phyloP scores from a whole-genome alignment of 1,139 yeast genomes.

The Saccharomyces hybrid region DNA sequence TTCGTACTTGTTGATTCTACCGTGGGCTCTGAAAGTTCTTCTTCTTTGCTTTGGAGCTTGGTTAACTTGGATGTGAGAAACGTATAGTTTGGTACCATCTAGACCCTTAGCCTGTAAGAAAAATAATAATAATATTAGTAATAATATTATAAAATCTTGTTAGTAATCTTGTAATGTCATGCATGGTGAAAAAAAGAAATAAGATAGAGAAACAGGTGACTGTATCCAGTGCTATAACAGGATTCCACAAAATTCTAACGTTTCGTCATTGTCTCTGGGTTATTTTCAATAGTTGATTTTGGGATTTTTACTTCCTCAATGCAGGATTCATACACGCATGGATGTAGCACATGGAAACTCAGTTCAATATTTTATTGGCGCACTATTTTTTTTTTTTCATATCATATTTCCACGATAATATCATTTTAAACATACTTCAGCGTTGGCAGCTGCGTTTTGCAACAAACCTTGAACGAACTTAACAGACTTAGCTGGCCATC shows the following conservation, averaged over 20 bases:
- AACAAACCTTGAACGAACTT: no score
- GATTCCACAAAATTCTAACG: not conserved
- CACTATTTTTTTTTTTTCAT: not conserved
- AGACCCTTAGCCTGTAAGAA: no score
- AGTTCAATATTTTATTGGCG: not conserved
- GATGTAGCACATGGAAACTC: not conserved
- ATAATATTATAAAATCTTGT: not conserved
- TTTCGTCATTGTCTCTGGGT: not conserved
- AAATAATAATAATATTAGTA: not conserved
- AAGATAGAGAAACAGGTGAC: not conserved
- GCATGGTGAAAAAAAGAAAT: not conserved
- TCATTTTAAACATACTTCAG: not conserved
- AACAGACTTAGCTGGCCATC: no score
- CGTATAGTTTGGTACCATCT: no score
- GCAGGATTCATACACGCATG: not conserved
- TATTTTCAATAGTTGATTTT: not conserved
- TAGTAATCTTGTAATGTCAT: not conserved
- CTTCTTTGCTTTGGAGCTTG: no score
- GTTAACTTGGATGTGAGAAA: no score
- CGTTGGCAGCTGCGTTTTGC: no score
- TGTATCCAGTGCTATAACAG: constrained; percentile 3
- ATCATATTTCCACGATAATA: not conserved
- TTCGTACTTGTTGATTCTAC: no score
- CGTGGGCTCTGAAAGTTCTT: no score
- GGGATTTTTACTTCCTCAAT: not conserved